Base-by-base conservation (phyloP, 805 yeast genomes). In the Hanseniaspora pseudoguilliermondii region DNA sequence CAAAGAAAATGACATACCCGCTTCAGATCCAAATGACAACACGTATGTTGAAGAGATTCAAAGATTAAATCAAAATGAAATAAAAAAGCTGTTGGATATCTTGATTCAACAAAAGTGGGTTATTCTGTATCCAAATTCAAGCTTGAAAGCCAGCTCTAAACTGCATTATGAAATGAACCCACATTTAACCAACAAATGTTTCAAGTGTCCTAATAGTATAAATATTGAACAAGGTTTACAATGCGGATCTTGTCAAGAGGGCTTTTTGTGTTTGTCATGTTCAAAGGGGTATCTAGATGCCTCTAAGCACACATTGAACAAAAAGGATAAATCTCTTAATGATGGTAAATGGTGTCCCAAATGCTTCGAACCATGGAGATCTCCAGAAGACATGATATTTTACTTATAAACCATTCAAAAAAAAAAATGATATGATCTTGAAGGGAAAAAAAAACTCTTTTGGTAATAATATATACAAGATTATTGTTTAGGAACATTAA, bases 261-360 rank as follows among this genome's bases (percentile, higher is more conserved):
- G 40, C 1, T 18, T 10, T 2, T 2, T 49, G 2, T 51, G 54
- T n/a, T 23, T 56, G 15, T 41, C 52, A 20, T 56, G 58, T n/a
- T 40, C 49, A 2, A 44, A 40, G 4, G n/a, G 23, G 2, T 50
- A 38, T 29, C 5, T 46, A 10, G 20, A 34, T 11, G 42, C 34
- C 2, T 44, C 41, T n/a, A 44, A 49, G 10, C 18, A 13, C 5
- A 48, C 47, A 15, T 15, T 55, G 18, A 49, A 49, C 9, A 46
- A 16, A 53, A 53, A 46, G n/a, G 46, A 53, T 21, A 46, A 21
- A 5, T n/a, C 38, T 8, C 7, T 53, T 4, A 29, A 10, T 23
- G 50, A 53, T 46, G 56, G 56, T 21, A 44, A 36, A 32, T 53
- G 56, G 54, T 55, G 58, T 34, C 42, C 55, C 16, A 41, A 34